Base-by-base conservation (phyloP, 2,329 filamentous ascomycete genomes). In the Tympanopsis confertula region DNA sequence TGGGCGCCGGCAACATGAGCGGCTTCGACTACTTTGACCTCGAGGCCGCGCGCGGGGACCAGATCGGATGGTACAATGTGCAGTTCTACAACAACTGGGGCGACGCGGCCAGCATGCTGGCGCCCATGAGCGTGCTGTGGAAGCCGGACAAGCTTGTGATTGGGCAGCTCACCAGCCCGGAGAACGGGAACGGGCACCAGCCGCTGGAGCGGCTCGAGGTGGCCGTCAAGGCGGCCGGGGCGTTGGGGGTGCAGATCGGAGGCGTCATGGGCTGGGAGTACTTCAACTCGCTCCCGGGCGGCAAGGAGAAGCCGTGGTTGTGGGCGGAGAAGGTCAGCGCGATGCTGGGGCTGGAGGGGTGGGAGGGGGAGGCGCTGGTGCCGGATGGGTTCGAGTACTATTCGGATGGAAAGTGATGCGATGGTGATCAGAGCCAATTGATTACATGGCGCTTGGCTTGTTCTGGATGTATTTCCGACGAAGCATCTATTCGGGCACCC, bases 221-320 rank as follows among this genome's bases (percentile, higher is more conserved):
- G 14, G n/a, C n/a, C n/a, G n/a, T n/a, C n/a, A n/a, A n/a, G n/a
- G n/a, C n/a, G n/a, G n/a, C n/a, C n/a, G n/a, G n/a, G n/a, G n/a
- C n/a, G n/a, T n/a, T n/a, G n/a, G n/a, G n/a, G n/a, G 73, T 81
- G 15, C 54, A 86, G 33, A 65, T 66, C 20, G 88, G 87, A 1
- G 88, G 88, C 1, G 78, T 95, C 5, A 89, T 91, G 78, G 86
- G 86, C 2, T 95, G 88, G 88, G 88, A 95, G 61, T 94, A 91
- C 55, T 94, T 89, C 62, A 93, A 94, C 62, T 75, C 80, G 39
- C 55, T 78, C 40, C 82, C 84, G 0, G 80, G 78, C 1, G 78
- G 73, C 18, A 53, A 53, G 2, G 62, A 64, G 13, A 60, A 67
- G 39, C 83, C 85, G 0, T 89, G 82, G 81, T 68, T 83, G 46